Percentiles rank a stretch among this genome's conserved stretches.
Evolutionary conservation across 768 basidiomycete species (phyloP).

Genomic region (Boletus speciosus): DNA sequence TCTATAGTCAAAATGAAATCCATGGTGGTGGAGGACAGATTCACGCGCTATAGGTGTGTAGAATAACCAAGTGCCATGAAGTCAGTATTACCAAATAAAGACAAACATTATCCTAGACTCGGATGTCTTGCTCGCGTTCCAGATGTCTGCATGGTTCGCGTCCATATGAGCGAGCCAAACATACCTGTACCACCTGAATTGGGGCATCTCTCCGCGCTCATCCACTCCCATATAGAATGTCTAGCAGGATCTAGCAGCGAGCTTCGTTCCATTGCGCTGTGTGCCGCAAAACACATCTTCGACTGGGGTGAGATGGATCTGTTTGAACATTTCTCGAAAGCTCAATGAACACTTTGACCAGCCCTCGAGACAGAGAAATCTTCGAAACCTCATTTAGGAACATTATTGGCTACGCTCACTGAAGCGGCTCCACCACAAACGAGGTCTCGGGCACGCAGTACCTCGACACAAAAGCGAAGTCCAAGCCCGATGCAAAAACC

Average conservation of each 20-base stretch:
- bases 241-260: constrained; percentile 53
- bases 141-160: background rate
- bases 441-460: constrained; percentile 55
- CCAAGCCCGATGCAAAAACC: constrained; percentile 35
- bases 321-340: constrained; percentile 1
- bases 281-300: constrained; percentile 72
- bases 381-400: constrained; percentile 62
- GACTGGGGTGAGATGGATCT: constrained; percentile 56
- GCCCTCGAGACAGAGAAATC: constrained; percentile 63
- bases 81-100: constrained; percentile 11
- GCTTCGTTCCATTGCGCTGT: constrained; percentile 55
- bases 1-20: constrained; percentile 86
- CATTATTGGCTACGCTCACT: constrained; percentile 64
- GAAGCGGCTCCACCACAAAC: constrained; percentile 72
- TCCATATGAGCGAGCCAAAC: constrained; percentile 18
- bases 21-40: constrained; percentile 13
- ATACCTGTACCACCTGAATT: constrained; percentile 41
- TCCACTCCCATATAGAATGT: constrained; percentile 52
- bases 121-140: background rate
- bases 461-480: constrained; percentile 40
- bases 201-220: constrained; percentile 46
- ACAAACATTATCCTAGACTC: constrained; percentile 9
- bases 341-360: constrained; percentile 25
- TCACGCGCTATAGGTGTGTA: background rate
- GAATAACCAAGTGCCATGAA: background rate